Percentiles rank a stretch among this genome's conserved stretches.
phyloP scores from a whole-genome alignment of 2,329 filamentous ascomycete species.

The Fusarium odoratissimum region DNA sequence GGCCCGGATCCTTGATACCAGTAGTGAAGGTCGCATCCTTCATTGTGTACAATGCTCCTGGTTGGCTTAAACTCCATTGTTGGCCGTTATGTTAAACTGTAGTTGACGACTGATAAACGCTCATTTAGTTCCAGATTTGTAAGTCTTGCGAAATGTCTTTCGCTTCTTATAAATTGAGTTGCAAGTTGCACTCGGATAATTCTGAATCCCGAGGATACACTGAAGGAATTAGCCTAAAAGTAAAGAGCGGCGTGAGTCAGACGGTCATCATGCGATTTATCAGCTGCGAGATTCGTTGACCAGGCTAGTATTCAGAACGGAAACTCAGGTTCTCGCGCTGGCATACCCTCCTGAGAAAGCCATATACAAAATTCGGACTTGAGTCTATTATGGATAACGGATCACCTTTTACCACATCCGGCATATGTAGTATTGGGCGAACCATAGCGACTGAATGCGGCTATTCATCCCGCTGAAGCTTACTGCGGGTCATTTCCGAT shows the following conservation, averaged over 20 bases:
- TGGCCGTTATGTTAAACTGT: rapidly evolving
- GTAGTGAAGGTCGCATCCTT: conserved; percentile 12
- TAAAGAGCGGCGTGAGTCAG: neutral
- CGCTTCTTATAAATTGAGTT: rapidly evolving
- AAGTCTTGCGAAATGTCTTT: rapidly evolving
- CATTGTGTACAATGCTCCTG: neutral
- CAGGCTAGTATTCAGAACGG: neutral
- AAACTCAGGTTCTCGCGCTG: rapidly evolving
- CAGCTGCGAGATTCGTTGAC: rapidly evolving
- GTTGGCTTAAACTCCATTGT: neutral
- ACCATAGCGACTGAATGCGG: neutral
- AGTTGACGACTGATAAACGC: rapidly evolving
- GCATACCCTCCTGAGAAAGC: rapidly evolving
- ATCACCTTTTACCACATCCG: rapidly evolving
- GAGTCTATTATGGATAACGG: rapidly evolving
- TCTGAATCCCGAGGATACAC: rapidly evolving
- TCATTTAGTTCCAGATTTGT: rapidly evolving
- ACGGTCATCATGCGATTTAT: neutral
- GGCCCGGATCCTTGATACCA: neutral
- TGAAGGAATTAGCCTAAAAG: neutral
- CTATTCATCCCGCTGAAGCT: rapidly evolving
- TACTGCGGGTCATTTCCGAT: rapidly evolving
- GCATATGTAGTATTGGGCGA: neutral
- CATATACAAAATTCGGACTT: rapidly evolving
- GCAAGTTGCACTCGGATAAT: rapidly evolving